Evolutionary conservation across 2,329 filamentous ascomycete species (phyloP).

Genomic region (Bipolaris bicolor): DNA sequence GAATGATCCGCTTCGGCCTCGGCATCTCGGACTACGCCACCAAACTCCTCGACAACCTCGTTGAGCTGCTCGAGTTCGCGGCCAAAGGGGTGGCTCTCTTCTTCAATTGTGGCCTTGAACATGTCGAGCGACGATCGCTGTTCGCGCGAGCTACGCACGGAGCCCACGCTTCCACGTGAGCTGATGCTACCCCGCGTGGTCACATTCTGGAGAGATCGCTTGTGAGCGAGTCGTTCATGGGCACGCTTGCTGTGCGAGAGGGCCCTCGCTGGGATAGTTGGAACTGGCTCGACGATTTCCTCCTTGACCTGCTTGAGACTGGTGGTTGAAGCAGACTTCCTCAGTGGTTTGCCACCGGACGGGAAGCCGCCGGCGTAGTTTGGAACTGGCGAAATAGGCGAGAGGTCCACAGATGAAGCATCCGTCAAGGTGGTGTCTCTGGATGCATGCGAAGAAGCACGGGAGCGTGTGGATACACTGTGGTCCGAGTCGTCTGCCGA

Average conservation of each 20-base stretch:
- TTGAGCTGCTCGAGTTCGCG: slow-evolving; percentile 90
- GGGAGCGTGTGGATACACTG: slow-evolving; percentile 56
- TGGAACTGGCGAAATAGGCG: slow-evolving; percentile 58
- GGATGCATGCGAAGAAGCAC: slow-evolving; percentile 55
- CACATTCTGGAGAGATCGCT: slow-evolving; percentile 63
- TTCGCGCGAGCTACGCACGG: slow-evolving; percentile 62
- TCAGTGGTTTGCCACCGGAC: slow-evolving; percentile 54
- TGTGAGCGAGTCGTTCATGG: slow-evolving; percentile 74
- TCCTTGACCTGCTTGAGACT: slow-evolving; percentile 39
- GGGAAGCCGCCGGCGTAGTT: slow-evolving; percentile 66
- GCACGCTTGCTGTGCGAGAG: slow-evolving; percentile 89
- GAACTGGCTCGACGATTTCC: slow-evolving; percentile 55
- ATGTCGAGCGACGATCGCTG: slow-evolving; percentile 56
- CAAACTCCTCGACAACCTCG: slow-evolving; percentile 90
- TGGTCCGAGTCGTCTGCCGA: slow-evolving; percentile 75
- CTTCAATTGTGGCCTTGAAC: slow-evolving; percentile 45
- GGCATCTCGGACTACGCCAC: slow-evolving; percentile 62
- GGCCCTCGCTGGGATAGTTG: slow-evolving; percentile 76
- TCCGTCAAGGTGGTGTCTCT: slow-evolving; percentile 71
- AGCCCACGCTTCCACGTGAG: slow-evolving; percentile 57
- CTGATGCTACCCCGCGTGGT: slow-evolving; percentile 20
- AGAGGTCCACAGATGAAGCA: slow-evolving; percentile 59
- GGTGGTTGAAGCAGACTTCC: slow-evolving; percentile 49
- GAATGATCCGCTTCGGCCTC: slow-evolving; percentile 75
- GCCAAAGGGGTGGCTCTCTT: slow-evolving; percentile 75